These are phyloP conservation scores for Phycomyces blakesleeanus DNA, from an alignment of 192 early-diverging fungal species.

Conservation along the genomic window DNA sequence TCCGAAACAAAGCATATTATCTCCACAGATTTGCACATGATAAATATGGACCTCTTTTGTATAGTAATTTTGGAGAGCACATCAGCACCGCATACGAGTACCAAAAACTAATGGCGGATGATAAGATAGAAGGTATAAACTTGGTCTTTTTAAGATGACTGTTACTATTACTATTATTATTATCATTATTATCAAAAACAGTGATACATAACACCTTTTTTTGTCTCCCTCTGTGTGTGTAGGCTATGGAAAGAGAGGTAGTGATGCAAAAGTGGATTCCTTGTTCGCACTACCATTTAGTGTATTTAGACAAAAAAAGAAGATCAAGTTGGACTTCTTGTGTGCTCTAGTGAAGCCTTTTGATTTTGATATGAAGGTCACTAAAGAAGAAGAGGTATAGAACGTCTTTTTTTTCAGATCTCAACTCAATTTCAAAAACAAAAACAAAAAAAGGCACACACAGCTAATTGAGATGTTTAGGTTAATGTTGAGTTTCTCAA, in stretches of 20 bases:
- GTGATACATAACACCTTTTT: constrained; percentile 1
- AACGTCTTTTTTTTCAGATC: not conserved
- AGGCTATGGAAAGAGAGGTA: constrained; percentile 10
- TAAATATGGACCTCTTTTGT: constrained; percentile 88
- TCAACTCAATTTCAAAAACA: constrained; percentile 34
- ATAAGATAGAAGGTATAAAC: constrained; percentile 39
- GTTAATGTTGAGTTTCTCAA: constrained; percentile 46
- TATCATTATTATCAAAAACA: constrained; percentile 1
- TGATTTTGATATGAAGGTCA: constrained; percentile 12
- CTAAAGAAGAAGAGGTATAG: constrained; percentile 1
- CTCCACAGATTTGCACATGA: constrained; percentile 72
- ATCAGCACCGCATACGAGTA: constrained; percentile 73
- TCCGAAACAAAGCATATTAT: constrained; percentile 68
- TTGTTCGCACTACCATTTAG: constrained; percentile 7
- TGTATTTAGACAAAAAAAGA: constrained; percentile 20
- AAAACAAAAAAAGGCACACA: too few relatives aligned
- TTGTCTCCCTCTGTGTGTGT: too few relatives aligned
- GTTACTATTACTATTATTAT: too few relatives aligned
- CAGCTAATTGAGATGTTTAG: not conserved
- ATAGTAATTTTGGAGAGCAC: constrained; percentile 75
- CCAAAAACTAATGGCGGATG: constrained; percentile 46
- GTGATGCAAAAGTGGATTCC: constrained; percentile 14
- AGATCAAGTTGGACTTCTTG: constrained; percentile 14
- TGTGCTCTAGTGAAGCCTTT: constrained; percentile 20
- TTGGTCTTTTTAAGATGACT: not conserved